Conservation (phyloP, 305 asterid species). For the Striga hermonthica region DNA sequence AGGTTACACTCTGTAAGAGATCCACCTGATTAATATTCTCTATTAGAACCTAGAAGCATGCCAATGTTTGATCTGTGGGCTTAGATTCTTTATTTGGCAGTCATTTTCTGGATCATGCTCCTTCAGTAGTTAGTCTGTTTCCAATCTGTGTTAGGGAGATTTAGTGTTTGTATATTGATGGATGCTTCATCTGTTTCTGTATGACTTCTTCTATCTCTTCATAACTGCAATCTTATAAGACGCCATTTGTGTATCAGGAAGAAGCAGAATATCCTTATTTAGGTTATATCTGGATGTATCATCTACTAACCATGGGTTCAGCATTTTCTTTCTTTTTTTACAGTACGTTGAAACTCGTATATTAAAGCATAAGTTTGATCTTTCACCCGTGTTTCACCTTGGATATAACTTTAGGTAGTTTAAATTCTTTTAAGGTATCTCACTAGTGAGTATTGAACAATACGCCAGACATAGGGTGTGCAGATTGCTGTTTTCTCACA, state of each 20-base stretch:
- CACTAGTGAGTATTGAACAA: constrained; percentile 3
- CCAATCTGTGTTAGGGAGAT: constrained; percentile 29
- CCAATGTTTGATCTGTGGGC: constrained; percentile 10
- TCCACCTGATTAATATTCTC: constrained; percentile 6
- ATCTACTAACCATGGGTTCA: constrained; percentile 20
- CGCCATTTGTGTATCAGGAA: constrained; percentile 24
- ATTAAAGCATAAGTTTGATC: not conserved
- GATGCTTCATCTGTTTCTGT: constrained; percentile 24
- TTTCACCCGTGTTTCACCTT: constrained; percentile 5
- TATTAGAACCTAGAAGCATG: constrained; percentile 9
- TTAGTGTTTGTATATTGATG: constrained; percentile 24
- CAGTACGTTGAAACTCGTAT: not conserved
- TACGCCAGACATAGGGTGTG: constrained; percentile 15
- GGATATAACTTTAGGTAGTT: constrained; percentile 16
- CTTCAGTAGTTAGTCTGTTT: constrained; percentile 25
- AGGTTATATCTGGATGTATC: too few species aligned
- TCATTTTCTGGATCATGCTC: constrained; percentile 22
- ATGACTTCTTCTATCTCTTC: constrained; percentile 14
- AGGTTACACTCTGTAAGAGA: constrained; percentile 13
- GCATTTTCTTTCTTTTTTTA: constrained; percentile 21
- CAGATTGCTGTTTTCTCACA: constrained; percentile 24
- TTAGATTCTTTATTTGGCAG: constrained; percentile 20
- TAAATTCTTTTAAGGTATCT: constrained; percentile 20
- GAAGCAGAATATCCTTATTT: constrained; percentile 3
- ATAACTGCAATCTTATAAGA: not conserved